A percentile compares a stretch with the other conserved stretches of the same genome.
These are phyloP conservation scores for Russula abietina DNA, from an alignment of 768 basidiomycete genomes.

Conservation along the genomic window DNA sequence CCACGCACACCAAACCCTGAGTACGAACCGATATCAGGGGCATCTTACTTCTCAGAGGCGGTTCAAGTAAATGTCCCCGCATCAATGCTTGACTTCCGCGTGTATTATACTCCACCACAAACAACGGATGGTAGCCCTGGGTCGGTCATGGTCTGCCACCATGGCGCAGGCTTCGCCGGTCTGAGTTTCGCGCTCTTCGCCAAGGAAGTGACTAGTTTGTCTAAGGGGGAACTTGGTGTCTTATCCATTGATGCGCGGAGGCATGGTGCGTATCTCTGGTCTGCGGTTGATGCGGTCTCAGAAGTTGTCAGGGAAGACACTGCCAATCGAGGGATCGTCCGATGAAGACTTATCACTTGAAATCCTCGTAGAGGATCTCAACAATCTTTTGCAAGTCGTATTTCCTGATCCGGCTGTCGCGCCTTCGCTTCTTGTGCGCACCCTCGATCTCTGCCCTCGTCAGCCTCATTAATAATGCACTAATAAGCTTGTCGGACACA, in stretches of 20 bases:
- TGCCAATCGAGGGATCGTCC: conserved; percentile 35
- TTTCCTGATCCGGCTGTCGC: conserved; percentile 58
- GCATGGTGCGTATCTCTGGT: conserved; percentile 57
- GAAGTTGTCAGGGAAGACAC: conserved; percentile 57
- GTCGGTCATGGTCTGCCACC: conserved; percentile 85
- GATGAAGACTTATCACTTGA: conserved; percentile 64
- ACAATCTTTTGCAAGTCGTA: conserved; percentile 58
- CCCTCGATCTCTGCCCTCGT: neutral
- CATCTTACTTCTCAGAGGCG: conserved; percentile 72
- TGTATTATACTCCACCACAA: conserved; percentile 76
- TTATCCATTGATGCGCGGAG: conserved; percentile 77
- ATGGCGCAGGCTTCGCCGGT: conserved; percentile 90
- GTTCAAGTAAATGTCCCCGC: conserved; percentile 63
- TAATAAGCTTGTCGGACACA: conserved; percentile 79
- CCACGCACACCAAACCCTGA: conserved; percentile 47
- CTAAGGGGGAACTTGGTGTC: conserved; percentile 71
- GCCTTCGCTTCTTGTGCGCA: conserved; percentile 69
- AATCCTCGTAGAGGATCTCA: conserved; percentile 66
- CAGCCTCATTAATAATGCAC: neutral
- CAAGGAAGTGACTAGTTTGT: conserved; percentile 59
- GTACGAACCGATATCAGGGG: conserved; percentile 73
- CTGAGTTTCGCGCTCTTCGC: conserved; percentile 88
- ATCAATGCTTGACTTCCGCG: conserved; percentile 61
- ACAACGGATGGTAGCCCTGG: conserved; percentile 37
- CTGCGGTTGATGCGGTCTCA: conserved; percentile 9